Percentiles rank a stretch among this genome's conserved stretches.
phyloP scores from a whole-genome alignment of 345 rosid species.

The Eucalyptus erythrocorys region DNA sequence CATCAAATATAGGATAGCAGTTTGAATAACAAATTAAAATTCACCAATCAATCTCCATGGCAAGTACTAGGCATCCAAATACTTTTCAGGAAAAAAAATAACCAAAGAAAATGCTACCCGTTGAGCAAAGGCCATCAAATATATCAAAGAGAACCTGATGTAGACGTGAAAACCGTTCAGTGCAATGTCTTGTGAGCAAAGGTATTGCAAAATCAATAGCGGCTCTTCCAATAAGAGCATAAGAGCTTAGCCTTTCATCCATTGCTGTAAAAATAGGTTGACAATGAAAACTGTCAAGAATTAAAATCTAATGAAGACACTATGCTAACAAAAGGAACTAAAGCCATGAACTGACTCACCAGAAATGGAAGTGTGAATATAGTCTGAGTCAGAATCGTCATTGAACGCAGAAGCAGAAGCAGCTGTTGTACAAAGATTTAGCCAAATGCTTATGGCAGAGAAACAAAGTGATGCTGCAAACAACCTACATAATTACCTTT shows the following conservation, averaged over 20 bases:
- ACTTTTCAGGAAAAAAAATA: neutral
- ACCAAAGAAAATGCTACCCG: neutral
- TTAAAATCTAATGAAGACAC: neutral
- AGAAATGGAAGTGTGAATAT: conserved; percentile 77
- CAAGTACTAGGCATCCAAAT: neutral
- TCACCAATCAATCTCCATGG: neutral
- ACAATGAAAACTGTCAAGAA: neutral
- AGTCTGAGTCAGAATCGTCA: conserved; percentile 48
- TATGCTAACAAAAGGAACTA: neutral
- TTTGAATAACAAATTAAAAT: neutral
- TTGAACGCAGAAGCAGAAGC: conserved; percentile 26
- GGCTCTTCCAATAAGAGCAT: conserved; percentile 96
- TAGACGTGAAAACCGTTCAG: conserved; percentile 60
- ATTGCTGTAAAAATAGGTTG: conserved; percentile 47
- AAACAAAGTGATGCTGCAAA: neutral
- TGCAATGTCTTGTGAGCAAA: conserved; percentile 47
- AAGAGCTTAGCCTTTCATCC: conserved; percentile 90
- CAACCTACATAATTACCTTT: conserved; percentile 30
- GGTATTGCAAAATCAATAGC: conserved; percentile 76
- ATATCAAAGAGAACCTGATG: conserved; percentile 57
- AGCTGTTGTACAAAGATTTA: neutral
- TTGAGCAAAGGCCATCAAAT: neutral
- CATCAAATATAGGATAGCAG: neutral
- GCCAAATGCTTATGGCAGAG: neutral
- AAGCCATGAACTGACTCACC: conserved; percentile 26